phyloP scores from a whole-genome alignment of 2,329 filamentous ascomycete genomes.

The Graphilbum sp. region DNA sequence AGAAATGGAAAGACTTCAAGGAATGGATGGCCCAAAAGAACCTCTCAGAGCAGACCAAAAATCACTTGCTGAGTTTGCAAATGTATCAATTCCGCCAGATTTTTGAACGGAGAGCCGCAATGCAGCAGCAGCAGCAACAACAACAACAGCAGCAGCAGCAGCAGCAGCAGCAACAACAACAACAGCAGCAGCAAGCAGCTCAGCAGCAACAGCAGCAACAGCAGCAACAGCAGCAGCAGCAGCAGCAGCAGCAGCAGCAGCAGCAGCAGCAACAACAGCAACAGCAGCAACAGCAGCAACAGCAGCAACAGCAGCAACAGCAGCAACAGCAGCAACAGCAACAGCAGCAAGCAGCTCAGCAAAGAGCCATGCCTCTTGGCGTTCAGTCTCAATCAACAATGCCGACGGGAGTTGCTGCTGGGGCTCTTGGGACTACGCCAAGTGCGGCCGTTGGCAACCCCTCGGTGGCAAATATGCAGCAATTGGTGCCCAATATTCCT shows the following conservation, averaged over 20 bases:
- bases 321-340: constrained; percentile 5
- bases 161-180: constrained; percentile 5
- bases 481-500: constrained; percentile 5
- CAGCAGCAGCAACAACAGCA: constrained; percentile 2
- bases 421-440: not conserved
- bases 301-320: constrained; percentile 1
- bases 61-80: constrained; percentile 19
- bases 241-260: constrained; percentile 11
- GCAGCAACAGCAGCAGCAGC: constrained; percentile 6
- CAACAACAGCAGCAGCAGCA: constrained; percentile 3
- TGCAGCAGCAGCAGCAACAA: constrained; percentile 3
- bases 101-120: constrained; percentile 8
- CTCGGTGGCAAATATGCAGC: not conserved
- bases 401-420: not conserved
- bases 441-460: not conserved
- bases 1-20: constrained; percentile 33
- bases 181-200: no score
- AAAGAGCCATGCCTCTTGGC: constrained; percentile 4
- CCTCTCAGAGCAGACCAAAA: constrained; percentile 15
- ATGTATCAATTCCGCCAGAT: constrained; percentile 21
- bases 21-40: constrained; percentile 23
- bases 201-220: not conserved
- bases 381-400: constrained; percentile 5
- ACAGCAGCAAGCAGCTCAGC: constrained; percentile 5
- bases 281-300: constrained; percentile 4